These are phyloP conservation scores for Suhomyces yuchorum DNA, from an alignment of 1,139 yeast genomes.

Conservation along the genomic window DNA sequence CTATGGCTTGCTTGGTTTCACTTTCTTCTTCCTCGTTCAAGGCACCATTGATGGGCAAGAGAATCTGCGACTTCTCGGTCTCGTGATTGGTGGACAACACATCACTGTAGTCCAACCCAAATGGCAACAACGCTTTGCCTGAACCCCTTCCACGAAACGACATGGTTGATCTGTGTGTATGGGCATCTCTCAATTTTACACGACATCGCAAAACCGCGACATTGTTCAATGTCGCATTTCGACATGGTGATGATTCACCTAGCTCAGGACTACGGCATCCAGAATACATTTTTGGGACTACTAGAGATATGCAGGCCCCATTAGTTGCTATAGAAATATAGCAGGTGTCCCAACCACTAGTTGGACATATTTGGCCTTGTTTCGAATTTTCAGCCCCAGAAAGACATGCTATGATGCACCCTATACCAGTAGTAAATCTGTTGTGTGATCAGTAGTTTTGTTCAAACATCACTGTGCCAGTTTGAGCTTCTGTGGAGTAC, in stretches of 20 bases:
- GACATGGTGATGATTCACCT: neutral
- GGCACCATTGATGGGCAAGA: conserved; percentile 70
- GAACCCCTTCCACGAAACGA: conserved; percentile 20
- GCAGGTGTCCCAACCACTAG: too few relatives aligned
- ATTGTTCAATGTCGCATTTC: neutral
- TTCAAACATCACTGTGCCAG: too few relatives aligned
- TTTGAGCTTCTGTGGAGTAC: too few relatives aligned
- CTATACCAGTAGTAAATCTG: too few relatives aligned
- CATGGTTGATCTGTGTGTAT: conserved; percentile 13
- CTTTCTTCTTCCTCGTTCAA: conserved; percentile 56
- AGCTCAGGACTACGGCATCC: too few relatives aligned
- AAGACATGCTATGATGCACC: too few relatives aligned
- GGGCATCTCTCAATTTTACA: conserved; percentile 5
- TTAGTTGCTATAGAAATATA: too few relatives aligned
- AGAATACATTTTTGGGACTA: too few relatives aligned
- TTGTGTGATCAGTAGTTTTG: too few relatives aligned
- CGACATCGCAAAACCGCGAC: neutral
- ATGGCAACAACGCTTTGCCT: conserved; percentile 52
- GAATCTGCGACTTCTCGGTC: conserved; percentile 40
- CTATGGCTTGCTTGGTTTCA: conserved; percentile 66
- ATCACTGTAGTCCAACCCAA: conserved; percentile 70
- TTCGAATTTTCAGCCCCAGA: too few relatives aligned
- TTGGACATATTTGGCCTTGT: too few relatives aligned
- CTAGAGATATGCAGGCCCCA: too few relatives aligned
- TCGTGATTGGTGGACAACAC: conserved; percentile 37